Conservation (phyloP, 352 stramenopile species). For the Globisporangium spinosum region DNA sequence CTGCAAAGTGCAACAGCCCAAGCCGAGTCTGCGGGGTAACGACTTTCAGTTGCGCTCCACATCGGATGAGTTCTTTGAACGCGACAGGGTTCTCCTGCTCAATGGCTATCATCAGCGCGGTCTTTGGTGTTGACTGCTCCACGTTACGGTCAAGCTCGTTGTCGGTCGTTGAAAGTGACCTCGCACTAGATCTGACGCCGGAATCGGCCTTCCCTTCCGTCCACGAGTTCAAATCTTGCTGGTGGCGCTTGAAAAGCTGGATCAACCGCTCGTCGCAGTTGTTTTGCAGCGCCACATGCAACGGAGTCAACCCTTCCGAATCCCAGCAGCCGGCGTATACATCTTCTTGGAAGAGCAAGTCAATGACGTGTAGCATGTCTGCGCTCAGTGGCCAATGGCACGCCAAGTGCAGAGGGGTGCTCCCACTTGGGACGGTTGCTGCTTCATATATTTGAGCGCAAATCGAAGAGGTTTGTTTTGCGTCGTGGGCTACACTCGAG, state of each 20-base stretch:
- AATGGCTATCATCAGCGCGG: slow-evolving; percentile 55
- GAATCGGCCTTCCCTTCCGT: slow-evolving; percentile 38
- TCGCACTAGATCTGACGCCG: background rate
- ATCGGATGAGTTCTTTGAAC: slow-evolving; percentile 43
- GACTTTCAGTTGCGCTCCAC: slow-evolving; percentile 39
- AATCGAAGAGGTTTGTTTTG: slow-evolving; percentile 11
- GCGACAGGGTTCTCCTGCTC: slow-evolving; percentile 42
- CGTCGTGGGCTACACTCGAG: background rate
- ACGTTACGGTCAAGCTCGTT: background rate
- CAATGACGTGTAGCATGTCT: slow-evolving; percentile 37
- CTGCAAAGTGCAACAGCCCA: slow-evolving; percentile 46
- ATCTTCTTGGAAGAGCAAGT: slow-evolving; percentile 39
- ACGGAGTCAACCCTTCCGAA: slow-evolving; percentile 33
- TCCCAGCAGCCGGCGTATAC: slow-evolving; percentile 56
- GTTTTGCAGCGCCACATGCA: slow-evolving; percentile 53
- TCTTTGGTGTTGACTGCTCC: slow-evolving; percentile 25
- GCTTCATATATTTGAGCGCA: slow-evolving; percentile 28
- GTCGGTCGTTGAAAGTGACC: background rate
- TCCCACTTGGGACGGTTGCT: slow-evolving; percentile 23
- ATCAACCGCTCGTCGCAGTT: slow-evolving; percentile 41
- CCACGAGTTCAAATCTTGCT: slow-evolving; percentile 58
- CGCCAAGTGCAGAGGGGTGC: slow-evolving; percentile 52
- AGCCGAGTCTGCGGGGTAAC: slow-evolving; percentile 45
- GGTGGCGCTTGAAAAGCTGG: slow-evolving; percentile 39
- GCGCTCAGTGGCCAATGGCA: slow-evolving; percentile 32